Conservation (phyloP, 2,329 filamentous ascomycete species). For the Exophiala oligosperma region DNA sequence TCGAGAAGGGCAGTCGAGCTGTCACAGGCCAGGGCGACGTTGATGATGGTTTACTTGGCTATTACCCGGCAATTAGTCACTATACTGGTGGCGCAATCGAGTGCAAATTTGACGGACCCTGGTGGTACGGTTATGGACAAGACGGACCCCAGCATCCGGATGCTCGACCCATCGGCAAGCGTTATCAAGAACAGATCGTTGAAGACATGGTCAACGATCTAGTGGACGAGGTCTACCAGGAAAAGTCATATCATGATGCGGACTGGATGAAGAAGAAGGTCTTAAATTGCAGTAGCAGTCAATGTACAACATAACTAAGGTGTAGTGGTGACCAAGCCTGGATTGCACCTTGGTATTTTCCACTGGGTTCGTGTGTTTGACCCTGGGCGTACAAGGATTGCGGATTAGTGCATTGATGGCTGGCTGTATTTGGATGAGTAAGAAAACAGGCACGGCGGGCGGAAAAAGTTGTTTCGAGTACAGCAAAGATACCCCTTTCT, state of each 20-base stretch:
- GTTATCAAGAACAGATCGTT: slow-evolving; percentile 89
- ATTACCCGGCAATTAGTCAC: slow-evolving; percentile 89
- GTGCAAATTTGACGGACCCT: slow-evolving; percentile 90
- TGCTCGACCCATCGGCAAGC: slow-evolving; percentile 65
- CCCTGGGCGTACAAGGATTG: too few species aligned
- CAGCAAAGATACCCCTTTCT: slow-evolving; percentile 13
- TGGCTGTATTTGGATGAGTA: not conserved
- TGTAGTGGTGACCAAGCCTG: too few species aligned
- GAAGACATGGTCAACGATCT: slow-evolving; percentile 94
- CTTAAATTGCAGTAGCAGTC: slow-evolving; percentile 20
- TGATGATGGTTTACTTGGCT: slow-evolving; percentile 92
- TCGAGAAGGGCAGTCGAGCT: slow-evolving; percentile 66
- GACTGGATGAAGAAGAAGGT: slow-evolving; percentile 30
- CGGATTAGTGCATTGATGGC: not conserved
- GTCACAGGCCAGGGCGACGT: slow-evolving; percentile 25
- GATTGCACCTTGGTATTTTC: not conserved
- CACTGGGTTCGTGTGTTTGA: not conserved
- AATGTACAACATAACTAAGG: slow-evolving; percentile 22
- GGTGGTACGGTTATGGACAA: slow-evolving; percentile 64
- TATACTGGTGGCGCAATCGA: slow-evolving; percentile 90
- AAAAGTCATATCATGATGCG: slow-evolving; percentile 39
- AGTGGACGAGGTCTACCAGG: slow-evolving; percentile 75
- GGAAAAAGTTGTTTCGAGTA: slow-evolving; percentile 12
- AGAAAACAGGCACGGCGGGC: not conserved
- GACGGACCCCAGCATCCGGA: slow-evolving; percentile 33